These are phyloP conservation scores for Plasmopara viticola DNA, from an alignment of 352 stramenopile species.

Conservation along the genomic window DNA sequence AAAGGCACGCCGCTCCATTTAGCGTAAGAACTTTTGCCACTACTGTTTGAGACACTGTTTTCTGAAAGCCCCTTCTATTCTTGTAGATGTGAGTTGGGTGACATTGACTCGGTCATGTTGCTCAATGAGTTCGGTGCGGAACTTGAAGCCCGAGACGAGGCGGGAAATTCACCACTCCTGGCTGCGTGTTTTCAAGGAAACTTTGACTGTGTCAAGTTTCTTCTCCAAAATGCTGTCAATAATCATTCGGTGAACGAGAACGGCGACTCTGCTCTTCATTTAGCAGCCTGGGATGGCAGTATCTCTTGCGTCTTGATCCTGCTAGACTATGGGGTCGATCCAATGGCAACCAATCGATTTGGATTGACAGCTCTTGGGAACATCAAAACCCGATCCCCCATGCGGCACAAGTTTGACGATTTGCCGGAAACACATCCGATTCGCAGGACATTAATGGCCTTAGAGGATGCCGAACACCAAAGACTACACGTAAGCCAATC, in stretches of 20 bases:
- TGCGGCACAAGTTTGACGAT: conserved; percentile 66
- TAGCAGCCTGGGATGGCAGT: conserved; percentile 60
- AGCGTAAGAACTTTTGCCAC: conserved; percentile 28
- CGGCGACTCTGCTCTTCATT: conserved; percentile 53
- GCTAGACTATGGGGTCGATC: conserved; percentile 54
- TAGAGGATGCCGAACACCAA: conserved; percentile 34
- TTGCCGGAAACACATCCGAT: conserved; percentile 46
- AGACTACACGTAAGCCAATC: conserved; percentile 22
- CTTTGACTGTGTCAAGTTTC: conserved; percentile 58
- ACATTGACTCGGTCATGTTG: conserved; percentile 56
- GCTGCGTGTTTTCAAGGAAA: conserved; percentile 63
- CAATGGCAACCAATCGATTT: conserved; percentile 38
- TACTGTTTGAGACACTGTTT: conserved; percentile 5
- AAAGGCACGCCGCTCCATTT: conserved; percentile 67
- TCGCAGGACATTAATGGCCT: conserved; percentile 31
- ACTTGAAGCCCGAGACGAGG: conserved; percentile 59
- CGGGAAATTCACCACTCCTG: conserved; percentile 57
- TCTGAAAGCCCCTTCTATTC: conserved; percentile 12
- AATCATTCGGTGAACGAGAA: conserved; percentile 35
- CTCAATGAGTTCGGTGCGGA: conserved; percentile 63
- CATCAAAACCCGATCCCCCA: conserved; percentile 48
- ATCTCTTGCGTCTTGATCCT: conserved; percentile 57
- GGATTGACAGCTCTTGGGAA: conserved; percentile 50
- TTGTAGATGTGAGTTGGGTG: conserved; percentile 50
- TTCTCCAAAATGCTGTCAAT: conserved; percentile 65